These are phyloP conservation scores for Aschersonia sp. DNA, from an alignment of 2,329 filamentous ascomycete genomes.

Conservation along the genomic window DNA sequence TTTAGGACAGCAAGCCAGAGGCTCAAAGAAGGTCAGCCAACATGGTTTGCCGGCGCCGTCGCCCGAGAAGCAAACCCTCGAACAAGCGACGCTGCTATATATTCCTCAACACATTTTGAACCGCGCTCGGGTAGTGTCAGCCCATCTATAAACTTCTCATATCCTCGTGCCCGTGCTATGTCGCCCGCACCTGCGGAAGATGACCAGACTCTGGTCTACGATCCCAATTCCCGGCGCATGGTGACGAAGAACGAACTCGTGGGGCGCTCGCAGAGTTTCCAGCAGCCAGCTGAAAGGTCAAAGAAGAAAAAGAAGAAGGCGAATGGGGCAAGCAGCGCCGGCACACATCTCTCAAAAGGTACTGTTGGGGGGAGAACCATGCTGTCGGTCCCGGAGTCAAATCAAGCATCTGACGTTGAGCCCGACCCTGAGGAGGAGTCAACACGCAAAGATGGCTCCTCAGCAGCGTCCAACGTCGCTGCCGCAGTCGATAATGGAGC, in stretches of 20 bases:
- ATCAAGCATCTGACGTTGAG: not conserved
- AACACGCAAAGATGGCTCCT: not conserved
- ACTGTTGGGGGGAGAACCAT: conserved; percentile 33
- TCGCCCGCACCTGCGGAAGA: conserved; percentile 10
- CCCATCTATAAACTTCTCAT: conserved; percentile 45
- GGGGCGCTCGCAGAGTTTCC: conserved; percentile 25
- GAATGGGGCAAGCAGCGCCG: conserved; percentile 19
- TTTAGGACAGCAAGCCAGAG: conserved; percentile 40
- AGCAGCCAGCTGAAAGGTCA: conserved; percentile 23
- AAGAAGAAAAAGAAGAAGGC: conserved; percentile 28
- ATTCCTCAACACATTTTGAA: conserved; percentile 14
- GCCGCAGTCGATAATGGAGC: not conserved
- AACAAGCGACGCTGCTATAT: conserved; percentile 26
- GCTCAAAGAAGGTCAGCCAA: conserved; percentile 23
- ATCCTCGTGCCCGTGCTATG: conserved; percentile 31
- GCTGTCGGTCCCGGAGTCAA: conserved; percentile 29
- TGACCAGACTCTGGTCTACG: conserved; percentile 40
- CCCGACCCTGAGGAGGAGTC: not conserved
- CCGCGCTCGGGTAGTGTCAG: conserved; percentile 29
- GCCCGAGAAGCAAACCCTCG: conserved; percentile 31
- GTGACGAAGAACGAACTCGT: conserved; percentile 30
- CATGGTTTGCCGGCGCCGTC: conserved; percentile 34
- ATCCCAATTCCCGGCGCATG: conserved; percentile 52
- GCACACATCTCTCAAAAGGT: conserved; percentile 34
- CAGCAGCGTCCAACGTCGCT: not conserved